Percentiles rank a stretch among this genome's conserved stretches.
Conservation (phyloP, 2,329 filamentous ascomycete genomes). For the Lojkania enalia region DNA sequence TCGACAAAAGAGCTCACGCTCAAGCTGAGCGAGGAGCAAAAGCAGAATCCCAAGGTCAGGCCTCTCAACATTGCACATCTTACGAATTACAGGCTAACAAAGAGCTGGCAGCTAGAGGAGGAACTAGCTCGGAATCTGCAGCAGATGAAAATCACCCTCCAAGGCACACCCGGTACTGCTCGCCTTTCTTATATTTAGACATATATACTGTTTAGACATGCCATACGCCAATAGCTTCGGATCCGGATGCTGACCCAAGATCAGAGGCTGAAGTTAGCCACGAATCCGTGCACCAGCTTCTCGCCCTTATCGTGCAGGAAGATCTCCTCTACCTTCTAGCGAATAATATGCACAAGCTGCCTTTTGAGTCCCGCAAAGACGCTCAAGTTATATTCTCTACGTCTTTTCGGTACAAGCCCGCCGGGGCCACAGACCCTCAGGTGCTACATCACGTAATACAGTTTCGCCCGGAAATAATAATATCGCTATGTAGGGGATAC, state of each 20-base stretch:
- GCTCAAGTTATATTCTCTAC: constrained; percentile 95
- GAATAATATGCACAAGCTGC: constrained; percentile 77
- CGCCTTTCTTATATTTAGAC: constrained; percentile 5
- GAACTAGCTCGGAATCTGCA: constrained; percentile 82
- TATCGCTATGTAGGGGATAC: constrained; percentile 87
- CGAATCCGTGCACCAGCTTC: constrained; percentile 84
- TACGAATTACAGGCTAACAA: constrained; percentile 26
- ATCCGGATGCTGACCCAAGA: constrained; percentile 17
- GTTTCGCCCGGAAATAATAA: constrained; percentile 81
- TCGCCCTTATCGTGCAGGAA: constrained; percentile 83
- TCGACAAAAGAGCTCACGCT: constrained; percentile 65
- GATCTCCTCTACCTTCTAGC: constrained; percentile 86
- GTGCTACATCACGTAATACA: constrained; percentile 88
- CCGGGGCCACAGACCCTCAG: constrained; percentile 72
- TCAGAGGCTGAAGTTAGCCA: constrained; percentile 83
- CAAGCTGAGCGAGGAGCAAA: constrained; percentile 60
- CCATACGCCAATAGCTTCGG: background rate
- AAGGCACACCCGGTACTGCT: constrained; percentile 81
- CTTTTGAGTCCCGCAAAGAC: constrained; percentile 96
- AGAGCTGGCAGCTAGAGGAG: constrained; percentile 67
- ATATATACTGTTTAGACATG: too few species aligned
- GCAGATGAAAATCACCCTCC: constrained; percentile 90
- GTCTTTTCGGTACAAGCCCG: constrained; percentile 85
- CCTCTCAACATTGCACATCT: constrained; percentile 8
- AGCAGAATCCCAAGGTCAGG: constrained; percentile 60